Evolutionary conservation across 768 basidiomycete species (phyloP).

Genomic region (Kwoniella botswanensis): DNA sequence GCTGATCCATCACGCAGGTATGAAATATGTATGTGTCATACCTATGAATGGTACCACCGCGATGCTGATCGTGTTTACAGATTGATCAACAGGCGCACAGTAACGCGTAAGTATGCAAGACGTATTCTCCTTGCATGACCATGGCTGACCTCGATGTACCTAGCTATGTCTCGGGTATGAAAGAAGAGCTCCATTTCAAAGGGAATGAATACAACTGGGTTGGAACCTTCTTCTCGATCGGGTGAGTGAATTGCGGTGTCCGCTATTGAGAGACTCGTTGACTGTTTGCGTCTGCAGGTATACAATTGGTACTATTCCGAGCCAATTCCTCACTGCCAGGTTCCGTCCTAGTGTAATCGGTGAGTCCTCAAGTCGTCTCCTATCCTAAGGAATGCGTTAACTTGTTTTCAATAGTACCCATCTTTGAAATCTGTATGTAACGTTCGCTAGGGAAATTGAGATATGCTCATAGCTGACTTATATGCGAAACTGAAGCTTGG

Average conservation of each 20-base stretch:
- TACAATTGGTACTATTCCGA: conserved; percentile 5
- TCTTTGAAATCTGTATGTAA: conserved; percentile 11
- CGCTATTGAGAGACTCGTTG: no score
- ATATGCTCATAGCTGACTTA: neutral
- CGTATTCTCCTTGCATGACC: neutral
- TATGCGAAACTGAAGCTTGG: neutral
- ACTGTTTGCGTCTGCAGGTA: neutral
- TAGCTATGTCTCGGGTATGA: conserved; percentile 16
- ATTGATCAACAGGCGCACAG: conserved; percentile 9
- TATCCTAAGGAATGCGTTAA: no score
- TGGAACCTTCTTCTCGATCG: conserved; percentile 7
- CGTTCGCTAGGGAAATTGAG: no score
- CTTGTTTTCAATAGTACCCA: neutral
- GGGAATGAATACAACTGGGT: conserved; percentile 12
- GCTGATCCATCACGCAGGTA: conserved; percentile 1
- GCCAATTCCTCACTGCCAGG: conserved; percentile 9
- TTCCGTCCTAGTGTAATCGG: conserved; percentile 6
- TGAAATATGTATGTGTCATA: conserved; percentile 11
- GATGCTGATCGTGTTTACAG: neutral
- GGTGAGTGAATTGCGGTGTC: neutral
- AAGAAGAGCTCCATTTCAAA: conserved; percentile 12
- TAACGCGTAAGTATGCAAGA: conserved; percentile 5
- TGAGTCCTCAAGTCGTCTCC: no score
- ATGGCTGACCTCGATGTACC: neutral
- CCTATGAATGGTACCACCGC: neutral